Base-by-base conservation (phyloP, 1,284 basidiomycete genomes). In the Moniliella sp. region DNA sequence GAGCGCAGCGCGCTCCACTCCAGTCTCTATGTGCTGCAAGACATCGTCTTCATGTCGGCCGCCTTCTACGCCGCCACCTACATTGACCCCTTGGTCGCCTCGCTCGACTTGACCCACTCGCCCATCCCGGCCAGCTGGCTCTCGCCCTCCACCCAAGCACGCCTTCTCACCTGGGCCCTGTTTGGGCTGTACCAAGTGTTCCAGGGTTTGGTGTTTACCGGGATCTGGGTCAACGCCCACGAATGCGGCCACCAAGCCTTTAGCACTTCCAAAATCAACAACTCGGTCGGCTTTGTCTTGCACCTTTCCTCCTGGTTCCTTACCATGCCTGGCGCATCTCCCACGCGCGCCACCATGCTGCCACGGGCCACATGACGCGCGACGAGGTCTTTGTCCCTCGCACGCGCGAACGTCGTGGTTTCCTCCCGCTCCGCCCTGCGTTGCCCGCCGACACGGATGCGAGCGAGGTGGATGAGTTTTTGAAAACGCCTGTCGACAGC, bases 261-360 rank as follows among this genome's bases (percentile, higher is more conserved):
- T 25, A 19, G 25, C 26, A 11, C 25, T 10, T 15, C 23, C 25
- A 28, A 33, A 19, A 14, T 94, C 63, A 97, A 97, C 69, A 84
- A 94, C 69, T 62, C 73, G 19, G 80, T 88, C 43, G 88, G 88
- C 18, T 93, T 82, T 61, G 93, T 40, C 69, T 94, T 23, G 88
- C 94, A 64, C 91, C 84, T 27, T 72, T 71, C 36, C 72, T 97
- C 31, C 76, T 91, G 33, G 88, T 97, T 9, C 88, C 91, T 7
- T 97, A 86, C 66, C 86, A 97, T 62, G 81, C 83, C 14, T 97
- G 91, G 91, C 72, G 84, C 43, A 86, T 97, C 61, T 80, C 78
- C 3, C 88, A 97, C 62, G 83, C 74, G 21, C 84, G 84, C 62
- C 88, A 97, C 64, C 88, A 97, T 64, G 91, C 91, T 15, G 25